phyloP scores from a whole-genome alignment of 495 filamentous ascomycete species.

The Glutinoglossum americanum region DNA sequence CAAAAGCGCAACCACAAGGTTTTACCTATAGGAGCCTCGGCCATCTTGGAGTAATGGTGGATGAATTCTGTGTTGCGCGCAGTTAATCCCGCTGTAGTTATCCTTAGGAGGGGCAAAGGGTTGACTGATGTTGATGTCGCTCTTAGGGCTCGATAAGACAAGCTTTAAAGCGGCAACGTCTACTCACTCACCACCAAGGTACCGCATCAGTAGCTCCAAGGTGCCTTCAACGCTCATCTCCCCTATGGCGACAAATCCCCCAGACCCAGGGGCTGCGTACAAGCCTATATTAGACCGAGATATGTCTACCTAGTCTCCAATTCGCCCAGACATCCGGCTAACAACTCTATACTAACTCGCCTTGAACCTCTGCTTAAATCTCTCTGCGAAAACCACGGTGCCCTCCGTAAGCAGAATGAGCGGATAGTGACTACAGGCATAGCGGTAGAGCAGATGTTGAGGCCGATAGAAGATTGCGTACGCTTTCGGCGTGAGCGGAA shows the following conservation, averaged over 20 bases:
- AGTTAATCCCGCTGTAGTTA: not conserved
- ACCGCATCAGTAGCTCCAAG: not conserved
- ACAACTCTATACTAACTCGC: slow-evolving; percentile 8
- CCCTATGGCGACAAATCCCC: not conserved
- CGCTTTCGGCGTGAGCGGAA: slow-evolving; percentile 12
- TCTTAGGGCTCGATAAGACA: not conserved
- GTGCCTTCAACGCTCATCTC: not conserved
- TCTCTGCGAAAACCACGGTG: slow-evolving; percentile 11
- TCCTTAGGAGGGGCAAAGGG: not conserved
- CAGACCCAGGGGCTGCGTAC: not conserved
- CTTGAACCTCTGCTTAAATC: slow-evolving; percentile 10
- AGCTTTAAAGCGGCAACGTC: not conserved
- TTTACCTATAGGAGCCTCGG: slow-evolving; percentile 6
- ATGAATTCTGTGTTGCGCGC: not conserved
- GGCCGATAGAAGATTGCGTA: slow-evolving; percentile 14
- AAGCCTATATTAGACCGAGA: not conserved
- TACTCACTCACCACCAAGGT: not conserved
- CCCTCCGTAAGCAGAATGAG: slow-evolving; percentile 12
- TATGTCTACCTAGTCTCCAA: not conserved
- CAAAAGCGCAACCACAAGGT: not conserved
- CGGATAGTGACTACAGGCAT: slow-evolving; percentile 10
- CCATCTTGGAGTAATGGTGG: slow-evolving; percentile 1
- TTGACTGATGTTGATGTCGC: not conserved
- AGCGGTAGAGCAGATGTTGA: slow-evolving; percentile 11
- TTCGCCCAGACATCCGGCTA: not conserved